Conservation (phyloP, 192 early-diverging fungal genomes). For the Coemansia biformis region DNA sequence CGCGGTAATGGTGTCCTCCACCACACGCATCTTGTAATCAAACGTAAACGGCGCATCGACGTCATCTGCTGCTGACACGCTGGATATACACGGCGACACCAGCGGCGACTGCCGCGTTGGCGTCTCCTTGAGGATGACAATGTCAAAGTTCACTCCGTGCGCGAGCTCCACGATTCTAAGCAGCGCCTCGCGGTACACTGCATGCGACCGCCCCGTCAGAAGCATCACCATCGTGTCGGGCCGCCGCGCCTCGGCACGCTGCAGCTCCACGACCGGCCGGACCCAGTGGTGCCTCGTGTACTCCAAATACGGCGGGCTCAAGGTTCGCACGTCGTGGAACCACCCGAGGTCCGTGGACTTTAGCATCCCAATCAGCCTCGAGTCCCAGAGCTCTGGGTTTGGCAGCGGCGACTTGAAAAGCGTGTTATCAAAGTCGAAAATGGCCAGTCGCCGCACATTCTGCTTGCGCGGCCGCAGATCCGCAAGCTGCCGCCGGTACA, state of each 20-base stretch:
- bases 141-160: constrained; percentile 50
- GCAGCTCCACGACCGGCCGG: constrained; percentile 12
- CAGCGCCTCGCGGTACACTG: constrained; percentile 39
- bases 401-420: constrained; percentile 59
- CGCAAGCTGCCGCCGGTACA: constrained; percentile 40
- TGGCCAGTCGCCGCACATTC: constrained; percentile 26
- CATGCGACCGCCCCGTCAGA: constrained; percentile 46
- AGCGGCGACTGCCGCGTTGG: constrained; percentile 36
- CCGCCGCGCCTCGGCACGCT: constrained; percentile 9
- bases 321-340: constrained; percentile 58
- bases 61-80: constrained; percentile 4
- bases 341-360: constrained; percentile 55
- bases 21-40: constrained; percentile 56
- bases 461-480: constrained; percentile 26
- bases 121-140: constrained; percentile 53
- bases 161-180: constrained; percentile 30
- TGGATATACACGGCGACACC: constrained; percentile 6
- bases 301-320: constrained; percentile 44
- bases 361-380: constrained; percentile 50
- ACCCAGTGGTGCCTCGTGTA: constrained; percentile 37
- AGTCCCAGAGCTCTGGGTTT: constrained; percentile 58
- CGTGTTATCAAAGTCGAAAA: constrained; percentile 68
- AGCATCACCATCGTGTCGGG: constrained; percentile 36
- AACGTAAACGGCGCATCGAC: constrained; percentile 52
- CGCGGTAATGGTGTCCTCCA: constrained; percentile 51